Evolutionary conservation across 495 filamentous ascomycete genomes (phyloP), one percentile per base, ranked within the genome.

Genomic region (Annulohypoxylon stygium): DNA sequence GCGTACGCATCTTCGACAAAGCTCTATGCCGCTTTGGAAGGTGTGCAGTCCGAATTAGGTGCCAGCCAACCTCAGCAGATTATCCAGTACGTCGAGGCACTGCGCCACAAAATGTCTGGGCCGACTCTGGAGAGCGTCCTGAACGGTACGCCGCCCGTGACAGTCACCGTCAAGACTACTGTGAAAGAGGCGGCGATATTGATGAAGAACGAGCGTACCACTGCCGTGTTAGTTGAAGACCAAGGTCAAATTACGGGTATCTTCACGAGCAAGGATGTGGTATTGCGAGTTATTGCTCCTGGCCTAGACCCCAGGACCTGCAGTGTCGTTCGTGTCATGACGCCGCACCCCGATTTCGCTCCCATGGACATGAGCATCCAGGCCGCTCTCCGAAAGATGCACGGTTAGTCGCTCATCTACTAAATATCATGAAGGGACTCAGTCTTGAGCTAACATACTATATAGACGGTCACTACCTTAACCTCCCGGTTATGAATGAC

Each of bases 321-420:
- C 86, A 98, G 95, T 77, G 96, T 99, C 58, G 94, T 98, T 50
- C 90, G 96, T 65, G 96, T 99, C 62, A 99, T 99, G 96, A 99
- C 96, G 16, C 96, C 96, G 63, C 96, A 99, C 79, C 96, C 96
- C 8, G 96, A 99, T 76, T 99, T 99, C 86, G 96, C 96, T 62
- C 96, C 96, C 11, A 92, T 95, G 84, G 95, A 98, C 82, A 98
- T 98, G 97, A 98, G 89, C 81, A 99, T 99, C 76, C 96, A 99
- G 82, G 93, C 95, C 65, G 96, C 96, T 78, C 88, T 99, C 48
- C 90, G 96, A 66, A 99, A 98, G 86, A 99, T 99, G 96, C 96
- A 99, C 82, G 94, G 94, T 97, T 78, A 84, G 92, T 67, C 4
- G 12, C 61, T 62, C 41, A 45, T 20, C 18, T 34, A 48, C 11